Conservation (phyloP, 2,329 filamentous ascomycete species). For the Diplodia seriata region DNA sequence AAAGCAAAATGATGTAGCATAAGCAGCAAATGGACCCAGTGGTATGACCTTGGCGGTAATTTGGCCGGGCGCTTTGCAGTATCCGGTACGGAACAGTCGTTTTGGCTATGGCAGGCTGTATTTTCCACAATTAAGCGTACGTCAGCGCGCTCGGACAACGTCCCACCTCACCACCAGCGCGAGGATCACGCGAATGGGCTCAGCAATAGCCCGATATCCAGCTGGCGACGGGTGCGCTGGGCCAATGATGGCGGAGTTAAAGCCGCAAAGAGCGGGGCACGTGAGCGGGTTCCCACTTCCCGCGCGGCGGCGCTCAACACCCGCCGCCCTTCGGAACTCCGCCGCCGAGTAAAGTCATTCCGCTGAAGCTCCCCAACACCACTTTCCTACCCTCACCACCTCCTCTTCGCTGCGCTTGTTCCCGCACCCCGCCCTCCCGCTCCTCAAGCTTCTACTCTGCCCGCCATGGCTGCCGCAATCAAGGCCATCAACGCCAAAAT, state of each 20-base stretch:
- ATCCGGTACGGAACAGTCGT: not conserved
- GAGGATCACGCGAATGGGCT: not conserved
- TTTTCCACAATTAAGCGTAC: not conserved
- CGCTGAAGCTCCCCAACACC: slow-evolving; percentile 29
- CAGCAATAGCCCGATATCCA: not conserved
- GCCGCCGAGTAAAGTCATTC: slow-evolving; percentile 25
- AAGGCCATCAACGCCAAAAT: slow-evolving; percentile 62
- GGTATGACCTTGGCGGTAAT: not conserved
- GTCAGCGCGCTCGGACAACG: not conserved
- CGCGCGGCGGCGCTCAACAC: slow-evolving; percentile 19
- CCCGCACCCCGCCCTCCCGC: slow-evolving; percentile 10
- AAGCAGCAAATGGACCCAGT: slow-evolving; percentile 21
- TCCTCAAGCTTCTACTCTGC: slow-evolving; percentile 19
- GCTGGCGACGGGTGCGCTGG: not conserved
- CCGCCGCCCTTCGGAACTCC: slow-evolving; percentile 28
- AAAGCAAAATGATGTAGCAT: slow-evolving; percentile 24
- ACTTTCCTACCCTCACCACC: slow-evolving; percentile 13
- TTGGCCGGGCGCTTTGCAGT: not conserved
- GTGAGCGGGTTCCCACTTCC: slow-evolving; percentile 23
- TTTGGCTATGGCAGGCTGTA: not conserved
- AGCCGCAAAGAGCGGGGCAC: slow-evolving; percentile 16
- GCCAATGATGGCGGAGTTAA: slow-evolving; percentile 19
- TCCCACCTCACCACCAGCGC: not conserved
- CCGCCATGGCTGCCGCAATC: slow-evolving; percentile 59
- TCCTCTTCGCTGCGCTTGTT: not conserved